Evolutionary conservation across 495 filamentous ascomycete genomes (phyloP).

Genomic region (Neurospora pannonica): DNA sequence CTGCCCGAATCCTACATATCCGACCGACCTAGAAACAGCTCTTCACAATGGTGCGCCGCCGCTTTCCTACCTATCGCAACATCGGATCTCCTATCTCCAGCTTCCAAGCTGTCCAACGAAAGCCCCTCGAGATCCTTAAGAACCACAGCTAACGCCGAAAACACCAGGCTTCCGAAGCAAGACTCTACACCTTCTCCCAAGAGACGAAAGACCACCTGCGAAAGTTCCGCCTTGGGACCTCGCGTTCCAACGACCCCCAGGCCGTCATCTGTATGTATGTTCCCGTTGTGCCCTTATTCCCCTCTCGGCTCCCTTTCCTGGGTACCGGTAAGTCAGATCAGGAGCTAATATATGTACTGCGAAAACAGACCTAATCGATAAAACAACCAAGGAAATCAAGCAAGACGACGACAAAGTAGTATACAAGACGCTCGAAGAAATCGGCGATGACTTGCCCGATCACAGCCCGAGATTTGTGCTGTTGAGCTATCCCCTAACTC

Average conservation of each 20-base stretch:
- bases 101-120: background rate
- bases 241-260: slow-evolving; percentile 76
- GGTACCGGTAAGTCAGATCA: background rate
- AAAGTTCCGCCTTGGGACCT: slow-evolving; percentile 88
- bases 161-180: slow-evolving; percentile 63
- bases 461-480: slow-evolving; percentile 82
- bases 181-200: slow-evolving; percentile 86
- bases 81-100: background rate
- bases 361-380: slow-evolving; percentile 68
- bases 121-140: background rate
- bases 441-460: slow-evolving; percentile 88
- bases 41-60: slow-evolving; percentile 2
- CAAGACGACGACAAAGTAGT: slow-evolving; percentile 60
- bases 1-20: background rate
- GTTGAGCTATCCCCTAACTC: slow-evolving; percentile 77
- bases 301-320: background rate
- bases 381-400: slow-evolving; percentile 75
- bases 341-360: background rate
- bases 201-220: slow-evolving; percentile 78
- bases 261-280: slow-evolving; percentile 81
- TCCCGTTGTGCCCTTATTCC: slow-evolving; percentile 7
- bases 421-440: slow-evolving; percentile 67
- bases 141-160: background rate
- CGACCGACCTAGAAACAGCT: background rate
- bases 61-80: background rate